These are phyloP conservation scores for Closterium sp. DNA, from an alignment of 139 green algal genomes.

Conservation along the genomic window DNA sequence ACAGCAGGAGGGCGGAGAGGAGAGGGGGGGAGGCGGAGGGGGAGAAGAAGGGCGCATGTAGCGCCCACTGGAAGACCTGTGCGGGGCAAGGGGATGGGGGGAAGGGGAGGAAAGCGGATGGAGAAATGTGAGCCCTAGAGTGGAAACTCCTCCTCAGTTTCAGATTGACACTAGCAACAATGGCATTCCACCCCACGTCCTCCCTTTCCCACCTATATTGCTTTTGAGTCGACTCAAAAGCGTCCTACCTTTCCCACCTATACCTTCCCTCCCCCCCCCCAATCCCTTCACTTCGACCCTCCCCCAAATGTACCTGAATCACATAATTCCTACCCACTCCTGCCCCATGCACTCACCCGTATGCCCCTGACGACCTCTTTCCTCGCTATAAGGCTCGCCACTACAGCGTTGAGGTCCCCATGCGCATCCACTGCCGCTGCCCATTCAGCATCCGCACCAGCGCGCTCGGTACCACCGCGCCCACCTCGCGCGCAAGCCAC, in stretches of 20 bases:
- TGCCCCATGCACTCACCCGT: background rate
- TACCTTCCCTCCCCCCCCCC: too few species aligned
- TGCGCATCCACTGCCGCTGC: slow-evolving; percentile 11
- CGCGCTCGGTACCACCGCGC: background rate
- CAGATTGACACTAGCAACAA: too few species aligned
- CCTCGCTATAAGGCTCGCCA: background rate
- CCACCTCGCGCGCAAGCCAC: slow-evolving; percentile 14
- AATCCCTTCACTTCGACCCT: too few species aligned
- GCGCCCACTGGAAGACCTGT: background rate
- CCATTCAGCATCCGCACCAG: slow-evolving; percentile 20
- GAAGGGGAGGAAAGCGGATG: too few species aligned
- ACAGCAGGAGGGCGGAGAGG: background rate
- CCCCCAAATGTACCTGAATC: too few species aligned
- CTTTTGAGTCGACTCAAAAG: too few species aligned
- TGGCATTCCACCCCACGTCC: too few species aligned
- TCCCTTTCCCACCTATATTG: too few species aligned
- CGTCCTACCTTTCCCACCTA: too few species aligned
- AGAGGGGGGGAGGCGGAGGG: background rate
- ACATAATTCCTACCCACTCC: too few species aligned
- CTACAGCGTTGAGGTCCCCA: background rate
- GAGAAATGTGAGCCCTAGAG: too few species aligned
- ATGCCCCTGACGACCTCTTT: background rate
- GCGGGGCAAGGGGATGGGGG: background rate
- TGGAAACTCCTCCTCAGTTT: too few species aligned
- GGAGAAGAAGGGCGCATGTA: background rate